Conservation (phyloP, 371 early-diverging fungal genomes). For the Blakeslea trispora region DNA sequence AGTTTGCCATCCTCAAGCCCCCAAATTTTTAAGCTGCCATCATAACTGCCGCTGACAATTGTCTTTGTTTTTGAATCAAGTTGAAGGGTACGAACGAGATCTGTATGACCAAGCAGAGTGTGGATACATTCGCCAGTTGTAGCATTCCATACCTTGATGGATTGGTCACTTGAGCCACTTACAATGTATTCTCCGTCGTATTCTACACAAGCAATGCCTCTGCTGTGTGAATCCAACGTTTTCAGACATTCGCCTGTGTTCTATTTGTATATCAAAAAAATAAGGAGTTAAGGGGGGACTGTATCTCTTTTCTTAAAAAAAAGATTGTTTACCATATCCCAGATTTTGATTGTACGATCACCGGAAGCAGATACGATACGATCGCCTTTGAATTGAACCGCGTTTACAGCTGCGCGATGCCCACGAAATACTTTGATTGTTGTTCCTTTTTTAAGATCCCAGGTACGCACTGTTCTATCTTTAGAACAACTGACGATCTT, state of each 20-base stretch:
- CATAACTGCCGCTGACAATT: conserved; percentile 81
- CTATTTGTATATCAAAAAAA: conserved; percentile 14
- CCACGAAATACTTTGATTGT: conserved; percentile 67
- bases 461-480: conserved; percentile 83
- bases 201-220: conserved; percentile 95
- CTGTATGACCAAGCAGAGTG: conserved; percentile 71
- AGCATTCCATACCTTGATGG: conserved; percentile 95
- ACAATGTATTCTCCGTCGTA: conserved; percentile 91
- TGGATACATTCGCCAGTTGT: conserved; percentile 32
- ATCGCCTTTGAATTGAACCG: conserved; percentile 65
- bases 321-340: conserved; percentile 68
- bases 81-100: conserved; percentile 78
- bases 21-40: conserved; percentile 87
- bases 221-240: conserved; percentile 63
- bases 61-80: conserved; percentile 43
- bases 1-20: conserved; percentile 59
- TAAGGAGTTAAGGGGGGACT: background rate
- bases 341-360: conserved; percentile 77
- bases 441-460: conserved; percentile 66
- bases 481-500: conserved; percentile 84
- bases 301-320: background rate
- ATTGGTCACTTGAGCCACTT: conserved; percentile 95
- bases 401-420: conserved; percentile 79
- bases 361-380: conserved; percentile 80
- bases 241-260: conserved; percentile 60